phyloP scores from a whole-genome alignment of 2,329 filamentous ascomycete genomes.

The Sodiomyces alkalinus region DNA sequence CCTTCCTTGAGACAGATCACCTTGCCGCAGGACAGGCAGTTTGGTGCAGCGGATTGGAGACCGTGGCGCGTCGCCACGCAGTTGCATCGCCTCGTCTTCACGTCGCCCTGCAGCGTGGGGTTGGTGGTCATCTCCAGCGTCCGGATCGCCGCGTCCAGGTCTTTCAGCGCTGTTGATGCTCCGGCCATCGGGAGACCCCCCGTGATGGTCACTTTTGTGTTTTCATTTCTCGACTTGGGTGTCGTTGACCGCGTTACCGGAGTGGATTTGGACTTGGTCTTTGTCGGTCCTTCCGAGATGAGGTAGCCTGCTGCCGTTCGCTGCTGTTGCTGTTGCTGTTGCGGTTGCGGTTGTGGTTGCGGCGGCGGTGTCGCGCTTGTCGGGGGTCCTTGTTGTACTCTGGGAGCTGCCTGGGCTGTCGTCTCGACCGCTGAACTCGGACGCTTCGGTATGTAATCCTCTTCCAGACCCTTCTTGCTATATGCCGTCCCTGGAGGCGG shows the following conservation, averaged over 20 bases:
- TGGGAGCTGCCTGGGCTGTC: conserved; percentile 20
- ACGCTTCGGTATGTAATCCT: conserved; percentile 54
- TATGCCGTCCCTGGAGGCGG: conserved; percentile 53
- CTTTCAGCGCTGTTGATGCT: conserved; percentile 55
- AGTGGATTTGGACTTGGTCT: conserved; percentile 40
- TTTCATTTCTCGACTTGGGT: conserved; percentile 30
- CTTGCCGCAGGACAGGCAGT: conserved; percentile 85
- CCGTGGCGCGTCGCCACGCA: conserved; percentile 84
- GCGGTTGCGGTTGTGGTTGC: conserved; percentile 4
- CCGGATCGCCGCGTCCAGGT: conserved; percentile 69
- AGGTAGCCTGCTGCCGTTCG: conserved; percentile 62
- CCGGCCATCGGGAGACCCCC: conserved; percentile 75
- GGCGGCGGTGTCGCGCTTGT: conserved; percentile 8
- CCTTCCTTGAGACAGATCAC: conserved; percentile 92
- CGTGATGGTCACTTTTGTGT: conserved; percentile 54
- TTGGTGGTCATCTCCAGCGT: conserved; percentile 87
- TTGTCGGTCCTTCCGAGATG: conserved; percentile 58
- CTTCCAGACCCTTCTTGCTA: conserved; percentile 52
- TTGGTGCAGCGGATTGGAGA: conserved; percentile 78
- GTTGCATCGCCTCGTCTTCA: conserved; percentile 56
- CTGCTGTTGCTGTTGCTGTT: no score
- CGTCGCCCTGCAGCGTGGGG: conserved; percentile 45
- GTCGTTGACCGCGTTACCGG: conserved; percentile 36
- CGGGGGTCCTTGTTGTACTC: no score
- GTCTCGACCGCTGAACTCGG: conserved; percentile 23